Evolutionary conservation across 1,139 yeast genomes (phyloP).

Genomic region (Pichia sp.): DNA sequence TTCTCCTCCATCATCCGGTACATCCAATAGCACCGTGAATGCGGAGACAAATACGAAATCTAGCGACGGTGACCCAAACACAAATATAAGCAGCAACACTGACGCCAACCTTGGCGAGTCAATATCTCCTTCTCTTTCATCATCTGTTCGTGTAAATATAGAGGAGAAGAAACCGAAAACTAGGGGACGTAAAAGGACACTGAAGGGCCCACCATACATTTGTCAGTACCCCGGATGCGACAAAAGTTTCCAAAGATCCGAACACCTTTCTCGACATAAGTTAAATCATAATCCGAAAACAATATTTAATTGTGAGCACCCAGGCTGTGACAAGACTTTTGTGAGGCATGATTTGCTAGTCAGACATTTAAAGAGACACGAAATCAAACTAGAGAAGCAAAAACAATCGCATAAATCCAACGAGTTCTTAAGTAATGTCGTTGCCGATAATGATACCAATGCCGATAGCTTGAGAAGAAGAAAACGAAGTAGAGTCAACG

Average conservation of each 20-base stretch:
- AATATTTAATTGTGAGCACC: constrained; percentile 35
- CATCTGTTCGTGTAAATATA: no score
- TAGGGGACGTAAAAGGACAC: constrained; percentile 16
- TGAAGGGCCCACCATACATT: constrained; percentile 29
- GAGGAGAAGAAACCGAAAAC: neutral
- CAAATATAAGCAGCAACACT: no score
- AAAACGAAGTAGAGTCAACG: neutral
- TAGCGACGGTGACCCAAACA: no score
- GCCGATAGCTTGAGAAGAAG: neutral
- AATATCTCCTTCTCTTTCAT: no score
- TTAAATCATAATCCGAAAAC: constrained; percentile 26
- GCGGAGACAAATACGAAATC: no score
- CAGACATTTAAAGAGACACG: constrained; percentile 48
- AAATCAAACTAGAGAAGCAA: constrained; percentile 19
- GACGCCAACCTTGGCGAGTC: no score
- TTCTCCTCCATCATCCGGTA: no score
- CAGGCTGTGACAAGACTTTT: constrained; percentile 31
- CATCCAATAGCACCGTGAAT: no score
- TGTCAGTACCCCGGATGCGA: constrained; percentile 53
- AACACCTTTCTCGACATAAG: constrained; percentile 34
- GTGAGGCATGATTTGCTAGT: constrained; percentile 29
- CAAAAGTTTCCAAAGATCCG: constrained; percentile 50
- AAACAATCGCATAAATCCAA: constrained; percentile 13
- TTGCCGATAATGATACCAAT: neutral
- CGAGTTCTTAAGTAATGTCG: neutral